These are phyloP conservation scores for Mortierella sp. DNA, from an alignment of 371 early-diverging fungal species.

Conservation along the genomic window DNA sequence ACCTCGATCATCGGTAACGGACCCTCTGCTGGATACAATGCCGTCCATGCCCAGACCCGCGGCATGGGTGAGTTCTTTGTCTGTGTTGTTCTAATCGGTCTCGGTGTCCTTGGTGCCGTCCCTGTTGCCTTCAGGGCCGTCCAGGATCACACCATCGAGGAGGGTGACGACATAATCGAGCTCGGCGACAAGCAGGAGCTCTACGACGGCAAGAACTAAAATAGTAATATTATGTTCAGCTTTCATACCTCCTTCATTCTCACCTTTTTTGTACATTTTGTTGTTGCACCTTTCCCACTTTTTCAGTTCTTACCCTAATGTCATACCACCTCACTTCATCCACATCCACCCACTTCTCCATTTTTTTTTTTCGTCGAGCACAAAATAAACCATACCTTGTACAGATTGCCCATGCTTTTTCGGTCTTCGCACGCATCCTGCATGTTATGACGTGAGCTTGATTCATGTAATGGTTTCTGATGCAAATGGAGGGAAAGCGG, in stretches of 20 bases:
- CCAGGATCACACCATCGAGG: constrained; percentile 52
- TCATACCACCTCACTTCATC: neutral
- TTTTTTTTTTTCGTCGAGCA: neutral
- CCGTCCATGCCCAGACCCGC: constrained; percentile 11
- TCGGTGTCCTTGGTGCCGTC: constrained; percentile 34
- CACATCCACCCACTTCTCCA: neutral
- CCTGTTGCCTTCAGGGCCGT: constrained; percentile 57
- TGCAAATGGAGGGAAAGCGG: neutral
- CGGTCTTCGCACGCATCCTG: neutral
- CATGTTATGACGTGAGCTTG: neutral
- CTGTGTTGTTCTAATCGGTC: constrained; percentile 26
- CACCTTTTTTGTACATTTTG: constrained; percentile 14
- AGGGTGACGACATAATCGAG: constrained; percentile 26
- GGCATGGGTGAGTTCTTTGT: constrained; percentile 55
- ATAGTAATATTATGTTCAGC: neutral
- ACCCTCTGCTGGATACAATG: constrained; percentile 32
- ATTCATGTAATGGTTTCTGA: neutral
- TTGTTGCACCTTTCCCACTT: neutral
- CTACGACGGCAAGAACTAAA: constrained; percentile 9
- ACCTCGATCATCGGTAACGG: constrained; percentile 45
- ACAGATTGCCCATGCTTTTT: constrained; percentile 5
- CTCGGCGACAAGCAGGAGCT: constrained; percentile 9
- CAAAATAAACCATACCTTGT: constrained; percentile 12
- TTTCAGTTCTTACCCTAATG: constrained; percentile 10
- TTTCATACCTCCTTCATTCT: neutral